Base-by-base conservation (phyloP, 164 flowering plant species). In the Akebia trifoliata region DNA sequence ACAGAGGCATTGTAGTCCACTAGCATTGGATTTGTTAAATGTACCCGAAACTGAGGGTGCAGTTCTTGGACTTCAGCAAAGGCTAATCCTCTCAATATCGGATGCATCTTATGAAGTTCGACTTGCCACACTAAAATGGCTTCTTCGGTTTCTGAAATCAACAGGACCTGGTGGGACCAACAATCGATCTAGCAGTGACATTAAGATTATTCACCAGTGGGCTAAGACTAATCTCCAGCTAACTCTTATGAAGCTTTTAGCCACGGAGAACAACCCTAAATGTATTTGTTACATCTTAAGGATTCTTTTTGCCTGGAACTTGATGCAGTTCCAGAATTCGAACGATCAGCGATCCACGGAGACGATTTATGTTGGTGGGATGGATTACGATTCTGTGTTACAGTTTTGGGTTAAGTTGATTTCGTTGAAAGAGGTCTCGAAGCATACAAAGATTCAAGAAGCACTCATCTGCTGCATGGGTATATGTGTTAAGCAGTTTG, bases 101-200 rank as follows among this genome's bases (percentile, higher is more conserved):
- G 89, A 90, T 72, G 47, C 77, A 44, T 79, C 82, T 28, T 87
- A 87, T 75, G 96, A 93, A 76, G 93, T 90, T 65, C 83, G 97
- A 52, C 77, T 83, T 57, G 81, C 87, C 39, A 78, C 97, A 59
- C 62, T 90, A 45, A 93, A 93, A 69, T 86, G 96, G 94, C 77
- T 87, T 54, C 69, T 72, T 38, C 76, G 53, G 56, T 76, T 83
- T 51, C 71, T 90, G 36, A 78, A 78, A 51, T 66, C 79, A 29
- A 59, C 57, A 11, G 69, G 63, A 36, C 69, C 62, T 51, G 54
- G 28, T 49, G 40, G 38, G 7, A 24, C 54, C 14, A 22, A 53
- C 50, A 61, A 64, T 58, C 56, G 39, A 25, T 60, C 57, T 21
- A 61, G 59, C 31, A 39, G 25, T 54, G 78, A 72, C 56, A 61